Percentiles rank a stretch among this genome's conserved stretches.
phyloP scores from a whole-genome alignment of 1,139 yeast species.

The Diutina siamensis region DNA sequence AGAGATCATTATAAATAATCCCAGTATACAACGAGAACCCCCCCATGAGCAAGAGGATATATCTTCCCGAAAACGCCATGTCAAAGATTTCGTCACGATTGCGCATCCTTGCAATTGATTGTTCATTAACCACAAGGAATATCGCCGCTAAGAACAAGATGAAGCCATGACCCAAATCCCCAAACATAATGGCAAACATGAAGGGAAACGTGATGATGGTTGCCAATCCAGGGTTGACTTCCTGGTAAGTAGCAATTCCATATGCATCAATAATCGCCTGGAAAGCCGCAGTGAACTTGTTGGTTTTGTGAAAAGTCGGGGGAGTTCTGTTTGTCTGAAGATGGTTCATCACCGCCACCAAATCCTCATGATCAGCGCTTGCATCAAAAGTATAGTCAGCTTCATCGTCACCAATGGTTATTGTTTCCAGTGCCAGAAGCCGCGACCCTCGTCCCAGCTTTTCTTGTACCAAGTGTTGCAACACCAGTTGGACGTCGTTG shows the following conservation, averaged over 20 bases:
- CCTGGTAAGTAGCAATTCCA: slow-evolving; percentile 4
- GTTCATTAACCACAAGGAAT: neutral
- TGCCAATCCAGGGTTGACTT: slow-evolving; percentile 5
- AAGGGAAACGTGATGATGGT: slow-evolving; percentile 6
- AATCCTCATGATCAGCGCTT: neutral
- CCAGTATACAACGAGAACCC: slow-evolving; percentile 4
- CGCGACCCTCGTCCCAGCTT: neutral
- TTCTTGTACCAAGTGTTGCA: neutral
- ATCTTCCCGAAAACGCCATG: slow-evolving; percentile 5
- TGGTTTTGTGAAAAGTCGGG: slow-evolving; percentile 4
- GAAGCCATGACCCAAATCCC: slow-evolving; percentile 5
- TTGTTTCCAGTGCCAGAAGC: neutral
- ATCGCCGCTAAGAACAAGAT: neutral
- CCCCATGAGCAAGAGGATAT: slow-evolving; percentile 5
- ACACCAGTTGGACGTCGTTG: slow-evolving; percentile 3
- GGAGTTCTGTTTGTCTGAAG: slow-evolving; percentile 4
- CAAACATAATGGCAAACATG: slow-evolving; percentile 6
- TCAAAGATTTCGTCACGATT: slow-evolving; percentile 6
- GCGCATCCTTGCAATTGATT: neutral
- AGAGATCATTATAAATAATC: slow-evolving; percentile 5
- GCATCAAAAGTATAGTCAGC: neutral
- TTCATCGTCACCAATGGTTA: slow-evolving; percentile 3
- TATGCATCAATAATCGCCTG: slow-evolving; percentile 6
- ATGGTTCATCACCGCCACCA: slow-evolving; percentile 5
- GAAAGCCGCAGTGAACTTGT: slow-evolving; percentile 5